Evolutionary conservation across 805 yeast species (phyloP).

Genomic region (Brettanomyces bruxellensis): DNA sequence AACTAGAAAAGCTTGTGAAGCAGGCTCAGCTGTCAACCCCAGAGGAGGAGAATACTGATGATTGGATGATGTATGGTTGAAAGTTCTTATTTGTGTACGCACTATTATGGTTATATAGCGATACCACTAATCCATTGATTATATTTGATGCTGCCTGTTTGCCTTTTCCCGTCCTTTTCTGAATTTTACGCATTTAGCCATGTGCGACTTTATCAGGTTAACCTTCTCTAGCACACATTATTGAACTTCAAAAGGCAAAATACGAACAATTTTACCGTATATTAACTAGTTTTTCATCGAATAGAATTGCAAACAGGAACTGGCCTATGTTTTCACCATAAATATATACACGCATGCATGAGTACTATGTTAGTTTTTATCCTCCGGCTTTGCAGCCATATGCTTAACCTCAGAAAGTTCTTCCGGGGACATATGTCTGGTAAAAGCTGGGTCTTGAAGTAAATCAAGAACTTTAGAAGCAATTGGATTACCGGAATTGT

Average conservation of each 20-base stretch:
- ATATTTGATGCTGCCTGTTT: too few relatives aligned
- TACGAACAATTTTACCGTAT: too few relatives aligned
- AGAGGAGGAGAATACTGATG: conserved; percentile 57
- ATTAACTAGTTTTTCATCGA: too few relatives aligned
- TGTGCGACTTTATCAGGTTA: too few relatives aligned
- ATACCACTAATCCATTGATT: too few relatives aligned
- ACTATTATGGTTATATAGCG: too few relatives aligned
- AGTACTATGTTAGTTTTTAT: background rate
- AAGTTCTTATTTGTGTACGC: too few relatives aligned
- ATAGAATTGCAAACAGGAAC: too few relatives aligned
- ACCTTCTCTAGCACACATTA: too few relatives aligned
- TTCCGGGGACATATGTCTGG: conserved; percentile 34
- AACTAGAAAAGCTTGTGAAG: conserved; percentile 23
- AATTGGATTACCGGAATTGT: conserved; percentile 31
- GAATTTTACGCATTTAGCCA: background rate
- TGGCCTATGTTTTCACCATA: too few relatives aligned
- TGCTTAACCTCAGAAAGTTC: conserved; percentile 13
- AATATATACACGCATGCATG: too few relatives aligned
- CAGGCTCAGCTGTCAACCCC: conserved; percentile 28
- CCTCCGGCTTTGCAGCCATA: background rate
- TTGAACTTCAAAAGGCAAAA: too few relatives aligned
- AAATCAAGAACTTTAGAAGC: conserved; percentile 63
- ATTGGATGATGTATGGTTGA: conserved; percentile 71
- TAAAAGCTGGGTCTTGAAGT: conserved; percentile 62
- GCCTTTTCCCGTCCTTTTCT: background rate